Conservation (phyloP, 345 rosid genomes). For the Salix dunnii region DNA sequence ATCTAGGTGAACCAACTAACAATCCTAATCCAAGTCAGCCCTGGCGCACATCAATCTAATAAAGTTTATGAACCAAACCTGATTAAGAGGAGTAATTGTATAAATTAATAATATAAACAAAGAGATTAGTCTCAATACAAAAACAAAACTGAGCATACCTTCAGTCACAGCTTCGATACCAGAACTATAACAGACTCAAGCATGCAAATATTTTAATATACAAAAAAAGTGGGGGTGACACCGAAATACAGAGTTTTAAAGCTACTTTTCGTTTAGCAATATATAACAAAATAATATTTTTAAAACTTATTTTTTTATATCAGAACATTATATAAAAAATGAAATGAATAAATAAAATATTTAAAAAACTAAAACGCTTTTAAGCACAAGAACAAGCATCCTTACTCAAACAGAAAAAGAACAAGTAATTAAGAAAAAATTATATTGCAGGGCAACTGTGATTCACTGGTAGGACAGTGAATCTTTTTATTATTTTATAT, state of each 20-base stretch:
- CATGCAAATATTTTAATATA: constrained; percentile 9
- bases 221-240: constrained; percentile 24
- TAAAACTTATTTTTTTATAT: too few relatives aligned
- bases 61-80: not conserved
- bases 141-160: not conserved
- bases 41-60: constrained; percentile 7
- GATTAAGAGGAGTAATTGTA: constrained; percentile 18
- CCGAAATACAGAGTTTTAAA: constrained; percentile 7
- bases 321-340: too few relatives aligned
- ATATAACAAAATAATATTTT: too few relatives aligned
- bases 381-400: too few relatives aligned
- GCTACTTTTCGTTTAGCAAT: too few relatives aligned
- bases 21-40: not conserved
- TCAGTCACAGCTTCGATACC: constrained; percentile 26
- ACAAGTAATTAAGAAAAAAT: not conserved
- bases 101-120: constrained; percentile 3
- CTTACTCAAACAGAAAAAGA: constrained; percentile 33
- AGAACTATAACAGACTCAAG: constrained; percentile 5
- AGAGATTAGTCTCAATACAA: not conserved
- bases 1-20: not conserved
- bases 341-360: too few relatives aligned
- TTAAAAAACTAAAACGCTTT: too few relatives aligned
- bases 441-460: constrained; percentile 17
- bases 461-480: constrained; percentile 45
- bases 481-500: not conserved